Evolutionary conservation across 2,329 filamentous ascomycete species (phyloP).

Genomic region (Cytospora chrysosperma): DNA sequence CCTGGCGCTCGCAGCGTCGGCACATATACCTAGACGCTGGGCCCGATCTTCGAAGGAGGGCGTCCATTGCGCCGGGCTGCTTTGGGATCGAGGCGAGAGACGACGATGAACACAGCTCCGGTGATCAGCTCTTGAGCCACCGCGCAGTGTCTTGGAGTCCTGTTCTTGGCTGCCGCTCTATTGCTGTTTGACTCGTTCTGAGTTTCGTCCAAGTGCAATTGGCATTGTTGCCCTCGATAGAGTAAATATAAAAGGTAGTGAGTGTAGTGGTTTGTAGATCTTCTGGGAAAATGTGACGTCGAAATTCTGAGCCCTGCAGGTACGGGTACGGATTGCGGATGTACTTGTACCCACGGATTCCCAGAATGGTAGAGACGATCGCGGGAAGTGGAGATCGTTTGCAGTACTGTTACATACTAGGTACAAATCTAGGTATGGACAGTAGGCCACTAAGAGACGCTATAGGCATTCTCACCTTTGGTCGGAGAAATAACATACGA

Average conservation of each 20-base stretch:
- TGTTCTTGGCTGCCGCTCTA: neutral
- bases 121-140: neutral
- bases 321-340: neutral
- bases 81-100: neutral
- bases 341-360: neutral
- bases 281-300: neutral
- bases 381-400: neutral
- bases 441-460: no score
- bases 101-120: slow-evolving; percentile 4
- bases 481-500: no score
- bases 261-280: neutral
- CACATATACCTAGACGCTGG: slow-evolving; percentile 42
- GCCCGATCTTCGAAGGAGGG: slow-evolving; percentile 26
- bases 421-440: neutral
- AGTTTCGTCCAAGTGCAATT: neutral
- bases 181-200: neutral
- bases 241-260: neutral
- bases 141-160: neutral
- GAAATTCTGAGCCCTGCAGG: neutral
- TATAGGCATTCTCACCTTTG: no score
- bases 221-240: neutral
- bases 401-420: neutral
- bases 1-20: slow-evolving; percentile 44
- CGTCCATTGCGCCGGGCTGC: slow-evolving; percentile 27
- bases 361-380: neutral